Evolutionary conservation across 2,329 filamentous ascomycete species (phyloP).

Genomic region (Claviceps pusilla): DNA sequence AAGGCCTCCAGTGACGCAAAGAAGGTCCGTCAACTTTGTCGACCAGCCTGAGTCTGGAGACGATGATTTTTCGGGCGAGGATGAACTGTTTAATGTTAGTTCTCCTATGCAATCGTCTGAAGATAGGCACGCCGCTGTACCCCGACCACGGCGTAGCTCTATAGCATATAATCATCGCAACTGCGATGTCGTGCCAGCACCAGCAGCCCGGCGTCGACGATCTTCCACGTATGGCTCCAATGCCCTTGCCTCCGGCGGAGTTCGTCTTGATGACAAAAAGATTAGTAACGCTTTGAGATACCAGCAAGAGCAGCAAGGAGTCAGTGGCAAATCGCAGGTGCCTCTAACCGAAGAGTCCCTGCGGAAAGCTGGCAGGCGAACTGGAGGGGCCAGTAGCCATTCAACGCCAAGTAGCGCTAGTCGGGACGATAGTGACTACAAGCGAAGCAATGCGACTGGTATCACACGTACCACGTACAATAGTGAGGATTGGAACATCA

Average conservation of each 20-base stretch:
- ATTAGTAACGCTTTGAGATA: constrained; percentile 28
- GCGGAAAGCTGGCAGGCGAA: constrained; percentile 31
- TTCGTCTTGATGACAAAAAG: constrained; percentile 23
- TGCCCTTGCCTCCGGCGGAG: constrained; percentile 19
- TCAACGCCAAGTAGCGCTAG: constrained; percentile 45
- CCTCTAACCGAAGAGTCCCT: constrained; percentile 42
- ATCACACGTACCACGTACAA: constrained; percentile 39
- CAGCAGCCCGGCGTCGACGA: constrained; percentile 19
- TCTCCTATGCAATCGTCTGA: constrained; percentile 22
- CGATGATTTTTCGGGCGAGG: constrained; percentile 21
- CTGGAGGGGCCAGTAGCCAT: constrained; percentile 34
- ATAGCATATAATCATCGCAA: constrained; percentile 24
- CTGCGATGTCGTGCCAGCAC: constrained; percentile 26
- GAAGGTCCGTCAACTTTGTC: constrained; percentile 20
- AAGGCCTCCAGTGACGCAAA: constrained; percentile 15
- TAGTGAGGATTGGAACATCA: constrained; percentile 45
- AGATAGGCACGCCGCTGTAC: constrained; percentile 15
- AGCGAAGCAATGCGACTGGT: constrained; percentile 45
- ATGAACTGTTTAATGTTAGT: constrained; percentile 23
- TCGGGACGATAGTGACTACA: constrained; percentile 49
- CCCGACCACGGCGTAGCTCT: constrained; percentile 21
- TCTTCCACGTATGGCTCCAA: constrained; percentile 26
- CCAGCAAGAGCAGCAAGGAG: constrained; percentile 31
- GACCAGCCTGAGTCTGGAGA: constrained; percentile 21
- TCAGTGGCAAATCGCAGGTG: constrained; percentile 24